These are phyloP conservation scores for Hura crepitans DNA, from an alignment of 441 rosid genomes.

Conservation along the genomic window DNA sequence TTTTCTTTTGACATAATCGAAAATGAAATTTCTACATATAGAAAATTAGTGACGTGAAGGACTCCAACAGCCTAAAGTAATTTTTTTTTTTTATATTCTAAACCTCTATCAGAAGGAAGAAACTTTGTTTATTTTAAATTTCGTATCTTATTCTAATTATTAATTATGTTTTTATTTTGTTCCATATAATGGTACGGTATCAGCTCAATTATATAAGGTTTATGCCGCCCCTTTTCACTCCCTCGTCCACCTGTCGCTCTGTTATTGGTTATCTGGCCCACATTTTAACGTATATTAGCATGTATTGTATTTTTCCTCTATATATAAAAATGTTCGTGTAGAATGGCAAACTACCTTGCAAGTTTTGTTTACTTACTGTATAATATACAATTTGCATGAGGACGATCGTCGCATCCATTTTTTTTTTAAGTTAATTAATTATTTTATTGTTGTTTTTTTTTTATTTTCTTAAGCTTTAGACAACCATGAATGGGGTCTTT, in stretches of 20 bases:
- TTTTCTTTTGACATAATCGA: slow-evolving; percentile 2
- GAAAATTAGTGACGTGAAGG: slow-evolving; percentile 41
- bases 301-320: too few relatives aligned
- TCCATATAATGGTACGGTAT: slow-evolving; percentile 28
- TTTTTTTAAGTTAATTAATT: slow-evolving; percentile 2
- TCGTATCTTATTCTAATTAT: neutral
- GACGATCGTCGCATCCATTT: slow-evolving; percentile 1
- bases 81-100: slow-evolving; percentile 18
- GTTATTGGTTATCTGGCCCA: slow-evolving; percentile 19
- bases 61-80: slow-evolving; percentile 40
- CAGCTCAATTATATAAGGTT: slow-evolving; percentile 20
- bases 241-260: slow-evolving; percentile 33
- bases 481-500: slow-evolving; percentile 24
- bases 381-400: slow-evolving; percentile 19
- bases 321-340: slow-evolving; percentile 1
- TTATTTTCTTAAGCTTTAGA: neutral
- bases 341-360: slow-evolving; percentile 26
- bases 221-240: slow-evolving; percentile 30
- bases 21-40: slow-evolving; percentile 19
- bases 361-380: slow-evolving; percentile 21
- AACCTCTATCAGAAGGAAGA: slow-evolving; percentile 48
- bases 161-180: neutral
- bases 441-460: slow-evolving; percentile 5
- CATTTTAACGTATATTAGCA: slow-evolving; percentile 1
- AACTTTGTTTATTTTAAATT: slow-evolving; percentile 32